Percentiles rank a stretch among this genome's conserved stretches.
These are phyloP conservation scores for Mixia osmundae DNA, from an alignment of 1,284 basidiomycete species.

Conservation along the genomic window DNA sequence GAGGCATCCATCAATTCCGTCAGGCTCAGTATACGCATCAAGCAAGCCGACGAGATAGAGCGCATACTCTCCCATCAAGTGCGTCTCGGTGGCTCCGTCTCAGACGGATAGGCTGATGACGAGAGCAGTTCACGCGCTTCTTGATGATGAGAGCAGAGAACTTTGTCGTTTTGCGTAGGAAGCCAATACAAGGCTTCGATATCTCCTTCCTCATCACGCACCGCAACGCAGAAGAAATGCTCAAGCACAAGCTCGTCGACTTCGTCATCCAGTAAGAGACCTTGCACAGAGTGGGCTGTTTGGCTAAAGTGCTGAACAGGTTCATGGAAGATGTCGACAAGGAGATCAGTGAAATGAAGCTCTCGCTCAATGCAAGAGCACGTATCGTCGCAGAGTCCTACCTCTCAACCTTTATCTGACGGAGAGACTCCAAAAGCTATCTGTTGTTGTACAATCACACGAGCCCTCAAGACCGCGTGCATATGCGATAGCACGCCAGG, in stretches of 20 bases:
- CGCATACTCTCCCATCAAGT: constrained; percentile 47
- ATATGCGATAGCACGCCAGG: no score
- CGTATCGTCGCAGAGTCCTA: constrained; percentile 95
- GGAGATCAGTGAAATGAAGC: constrained; percentile 35
- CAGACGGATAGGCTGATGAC: not conserved
- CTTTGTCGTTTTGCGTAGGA: constrained; percentile 84
- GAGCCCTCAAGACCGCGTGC: no score
- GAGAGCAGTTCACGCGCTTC: constrained; percentile 78
- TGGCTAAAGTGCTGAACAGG: constrained; percentile 6
- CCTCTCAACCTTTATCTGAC: no score
- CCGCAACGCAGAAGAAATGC: constrained; percentile 84
- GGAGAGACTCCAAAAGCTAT: no score
- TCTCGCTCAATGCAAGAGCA: constrained; percentile 72
- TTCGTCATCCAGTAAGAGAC: constrained; percentile 75
- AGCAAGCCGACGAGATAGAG: constrained; percentile 98
- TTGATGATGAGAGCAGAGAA: constrained; percentile 96
- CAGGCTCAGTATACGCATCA: constrained; percentile 87
- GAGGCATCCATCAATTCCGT: constrained; percentile 95
- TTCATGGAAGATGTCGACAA: constrained; percentile 26
- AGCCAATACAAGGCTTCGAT: constrained; percentile 89
- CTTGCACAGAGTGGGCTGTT: not conserved
- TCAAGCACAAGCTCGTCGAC: constrained; percentile 98
- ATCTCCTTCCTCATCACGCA: constrained; percentile 98
- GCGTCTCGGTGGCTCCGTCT: not conserved
- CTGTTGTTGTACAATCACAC: no score